Evolutionary conservation across 345 rosid species (phyloP), one percentile per base, ranked within the genome.

Genomic region (Cardiospermum halicacabum): DNA sequence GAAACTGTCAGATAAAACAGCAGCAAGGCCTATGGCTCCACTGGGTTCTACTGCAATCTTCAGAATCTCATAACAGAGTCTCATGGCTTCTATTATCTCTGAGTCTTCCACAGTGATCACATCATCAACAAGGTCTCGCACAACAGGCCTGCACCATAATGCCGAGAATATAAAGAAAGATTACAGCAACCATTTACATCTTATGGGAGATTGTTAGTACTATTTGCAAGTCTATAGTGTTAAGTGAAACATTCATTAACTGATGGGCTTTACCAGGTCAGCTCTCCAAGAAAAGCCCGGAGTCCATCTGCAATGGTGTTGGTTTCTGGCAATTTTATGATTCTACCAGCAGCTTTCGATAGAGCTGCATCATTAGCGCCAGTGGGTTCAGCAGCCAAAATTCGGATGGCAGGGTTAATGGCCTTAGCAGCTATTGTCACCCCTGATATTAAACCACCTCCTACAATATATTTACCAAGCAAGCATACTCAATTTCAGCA

Each of bases 1-100:
- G 67, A 88, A 92, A 66, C 75, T 69, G 39, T 78, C 71, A 1
- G 93, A 88, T 69, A 88, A 71, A 74, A 86, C 90, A 57, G 92
- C 98, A 0, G 98, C 98, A 34, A 92, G 89, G 51, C 98, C 96
- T 66, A 89, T 89, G 75, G 90, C 96, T 69, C 98, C 96, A 69
- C 98, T 92, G 30, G 97, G 98, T 75, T 92, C 98, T 13, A 88
- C 84, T 7, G 82, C 87, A 61, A 89, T 82, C 68, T 92, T 92
- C 63, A 92, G 79, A 70, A 90, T 81, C 80, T 89, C 96, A 18
- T 78, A 89, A 57, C 96, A 86, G 67, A 88, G 92, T 73, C 73
- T 84, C 97, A 85, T 93, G 31, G 96, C 98, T 60, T 86, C 83
- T 15, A 90, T 36, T 54, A 89, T 88, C 66, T 89, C 92, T 0